Evolutionary conservation across 306 rosid genomes (phyloP), one percentile per base, ranked within the genome.

Genomic region (Clitoria ternatea): DNA sequence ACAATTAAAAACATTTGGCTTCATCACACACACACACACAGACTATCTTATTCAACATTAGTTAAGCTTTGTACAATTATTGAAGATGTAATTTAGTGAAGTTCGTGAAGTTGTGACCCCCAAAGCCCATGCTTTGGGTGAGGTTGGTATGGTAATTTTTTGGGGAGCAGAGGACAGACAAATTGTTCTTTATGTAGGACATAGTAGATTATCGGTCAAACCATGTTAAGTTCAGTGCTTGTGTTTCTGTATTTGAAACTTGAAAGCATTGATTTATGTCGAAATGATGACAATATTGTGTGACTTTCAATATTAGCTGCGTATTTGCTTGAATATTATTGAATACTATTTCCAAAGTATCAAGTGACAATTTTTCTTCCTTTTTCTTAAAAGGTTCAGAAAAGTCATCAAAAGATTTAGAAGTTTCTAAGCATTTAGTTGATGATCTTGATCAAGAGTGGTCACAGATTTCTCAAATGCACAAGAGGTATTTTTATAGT

Each of bases 371-470:
- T 48, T 20, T 77, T 74, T 35, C 17, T 44, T 15, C 48, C 13
- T 29, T 44, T 39, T 78, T 24, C 59, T 71, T 10, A 5, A 56
- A 56, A 85, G 92, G 85, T 81, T 72, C 69, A 40, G 88, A 43
- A 59, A 57, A 19, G 54, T 52, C 80, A 40, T 66, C 86, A 52
- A 79, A 78, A 70, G 77, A 36, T 62, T 73, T 75, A 63, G 80
- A 88, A 40, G 57, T 80, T 63, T 85, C 81, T 47, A 78, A 69
- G 61, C 68, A 69, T 73, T 45, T 52, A 35, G 85, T 77, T 70
- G 72, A 50, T 55, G 81, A 77, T 43, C 70, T 44, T 65, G 97
- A 93, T 42, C 83, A 82, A 72, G 97, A 84, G 44, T 93, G 98
- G 98, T 75, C 83, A 44, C 74, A 61, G 55, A 76, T 90, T 76